These are phyloP conservation scores for Aotearoamyces nothofagi DNA, from an alignment of 2,329 filamentous ascomycete species.

Conservation along the genomic window DNA sequence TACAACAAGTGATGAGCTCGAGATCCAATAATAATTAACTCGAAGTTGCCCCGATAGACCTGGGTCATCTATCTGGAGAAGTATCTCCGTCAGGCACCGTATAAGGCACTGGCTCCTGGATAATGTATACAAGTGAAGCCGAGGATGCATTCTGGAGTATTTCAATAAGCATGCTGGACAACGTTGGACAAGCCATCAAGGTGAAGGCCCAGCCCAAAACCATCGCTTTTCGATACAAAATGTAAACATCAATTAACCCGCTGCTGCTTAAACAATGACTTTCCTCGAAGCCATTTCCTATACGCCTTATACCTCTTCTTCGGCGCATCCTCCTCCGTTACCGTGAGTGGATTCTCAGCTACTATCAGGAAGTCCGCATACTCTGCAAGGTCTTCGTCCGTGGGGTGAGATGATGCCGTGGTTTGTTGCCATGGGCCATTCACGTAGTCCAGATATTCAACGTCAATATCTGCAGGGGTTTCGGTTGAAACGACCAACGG, in stretches of 20 bases:
- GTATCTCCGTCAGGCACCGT: no score
- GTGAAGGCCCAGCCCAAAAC: no score
- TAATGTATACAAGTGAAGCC: no score
- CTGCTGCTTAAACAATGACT: slow-evolving; percentile 91
- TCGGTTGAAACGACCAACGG: slow-evolving; percentile 66
- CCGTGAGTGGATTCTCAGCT: slow-evolving; percentile 71
- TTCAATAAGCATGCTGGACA: no score
- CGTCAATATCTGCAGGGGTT: slow-evolving; percentile 40
- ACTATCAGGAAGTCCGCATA: slow-evolving; percentile 67
- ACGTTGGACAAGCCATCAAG: no score
- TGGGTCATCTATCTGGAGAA: no score
- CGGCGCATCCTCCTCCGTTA: slow-evolving; percentile 68
- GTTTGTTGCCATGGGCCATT: slow-evolving; percentile 42
- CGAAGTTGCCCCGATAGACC: no score
- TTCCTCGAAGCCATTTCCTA: slow-evolving; percentile 83
- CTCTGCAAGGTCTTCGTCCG: slow-evolving; percentile 52
- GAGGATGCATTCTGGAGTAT: no score
- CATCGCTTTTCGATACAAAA: no score
- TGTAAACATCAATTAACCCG: slow-evolving; percentile 33
- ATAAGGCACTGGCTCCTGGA: no score
- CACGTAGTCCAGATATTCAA: slow-evolving; percentile 70
- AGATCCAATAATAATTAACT: no score
- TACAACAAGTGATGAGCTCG: no score
- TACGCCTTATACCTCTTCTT: slow-evolving; percentile 98
- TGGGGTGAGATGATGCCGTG: slow-evolving; percentile 27